These are phyloP conservation scores for Amniculicola lignicola DNA, from an alignment of 495 filamentous ascomycete species.

Conservation along the genomic window DNA sequence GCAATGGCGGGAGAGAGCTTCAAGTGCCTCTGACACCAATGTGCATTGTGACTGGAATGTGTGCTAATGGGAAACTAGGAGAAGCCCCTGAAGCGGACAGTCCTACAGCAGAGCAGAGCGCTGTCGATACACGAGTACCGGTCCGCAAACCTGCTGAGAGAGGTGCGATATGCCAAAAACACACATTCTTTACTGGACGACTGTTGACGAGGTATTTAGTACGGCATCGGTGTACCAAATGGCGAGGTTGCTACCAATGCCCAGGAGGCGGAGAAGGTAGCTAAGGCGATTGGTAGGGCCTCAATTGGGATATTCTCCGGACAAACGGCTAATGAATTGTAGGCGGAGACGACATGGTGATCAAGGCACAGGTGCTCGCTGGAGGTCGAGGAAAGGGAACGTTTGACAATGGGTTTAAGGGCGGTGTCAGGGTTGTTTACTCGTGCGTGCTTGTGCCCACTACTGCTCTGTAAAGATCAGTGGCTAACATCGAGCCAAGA, in stretches of 20 bases:
- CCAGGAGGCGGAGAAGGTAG: conserved; percentile 86
- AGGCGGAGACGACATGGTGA: conserved; percentile 94
- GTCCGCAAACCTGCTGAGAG: conserved; percentile 81
- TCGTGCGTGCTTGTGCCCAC: conserved; percentile 59
- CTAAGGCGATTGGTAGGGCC: conserved; percentile 72
- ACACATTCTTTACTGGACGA: neutral
- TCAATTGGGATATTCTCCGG: neutral
- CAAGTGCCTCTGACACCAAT: conserved; percentile 23
- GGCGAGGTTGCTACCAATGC: conserved; percentile 78
- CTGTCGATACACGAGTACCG: conserved; percentile 97
- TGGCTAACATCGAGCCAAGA: too few species aligned
- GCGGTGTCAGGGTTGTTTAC: conserved; percentile 97
- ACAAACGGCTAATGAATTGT: conserved; percentile 25
- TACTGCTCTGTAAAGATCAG: too few species aligned
- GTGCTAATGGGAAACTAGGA: conserved; percentile 45
- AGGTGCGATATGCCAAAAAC: conserved; percentile 63
- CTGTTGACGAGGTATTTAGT: conserved; percentile 52
- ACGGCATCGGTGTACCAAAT: conserved; percentile 88
- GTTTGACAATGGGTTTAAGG: conserved; percentile 98
- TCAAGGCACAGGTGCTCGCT: conserved; percentile 98
- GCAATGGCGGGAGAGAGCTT: conserved; percentile 22
- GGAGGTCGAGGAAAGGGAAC: conserved; percentile 95
- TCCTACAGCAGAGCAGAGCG: conserved; percentile 72
- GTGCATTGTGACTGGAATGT: conserved; percentile 8
- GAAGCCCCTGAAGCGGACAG: conserved; percentile 49